Evolutionary conservation across 2,329 filamentous ascomycete species (phyloP), one percentile per base, ranked within the genome.

Genomic region (Sporothrix sp.): DNA sequence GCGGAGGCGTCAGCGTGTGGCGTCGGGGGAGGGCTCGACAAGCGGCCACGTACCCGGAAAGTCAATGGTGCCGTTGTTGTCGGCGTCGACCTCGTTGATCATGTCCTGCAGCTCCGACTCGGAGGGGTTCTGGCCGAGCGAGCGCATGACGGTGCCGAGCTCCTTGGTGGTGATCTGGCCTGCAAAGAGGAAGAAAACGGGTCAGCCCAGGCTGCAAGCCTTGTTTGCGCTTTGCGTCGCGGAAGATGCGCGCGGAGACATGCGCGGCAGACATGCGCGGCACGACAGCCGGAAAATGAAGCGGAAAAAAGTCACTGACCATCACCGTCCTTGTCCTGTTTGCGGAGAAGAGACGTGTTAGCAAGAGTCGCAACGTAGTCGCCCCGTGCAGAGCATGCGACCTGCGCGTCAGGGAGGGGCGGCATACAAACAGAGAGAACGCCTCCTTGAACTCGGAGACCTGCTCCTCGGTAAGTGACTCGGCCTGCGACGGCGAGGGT

Each of bases 361-460:
- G 49, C 37, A 28, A 43, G 11, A 35, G 16, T 11, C 44, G 54
- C n/a, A 28, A 27, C 37, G 32, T 3, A 18, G 35, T n/a, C n/a
- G n/a, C n/a, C n/a, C n/a, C 35, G 28, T 16, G 43, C 13, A 20
- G 11, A 13, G 25, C 42, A n/a, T n/a, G n/a, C 35, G 27, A 37
- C 45, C 40, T 33, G 18, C 23, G 16, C 13, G 25, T 16, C 36
- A 48, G 50, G 53, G 64, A 58, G 30, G 28, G 35, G 10, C 30
- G 48, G 72, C 93, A 84, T 84, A 98, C 93, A 73, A 98, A 98
- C 60, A 98, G 87, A 70, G 93, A 98, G 76, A 98, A 98, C 51
- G 93, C 93, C 78, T 98, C 93, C 86, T 97, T 98, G 80, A 97
- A 98, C 78, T 98, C 93, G 69, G 93, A 97, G 70, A 98, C 93